Evolutionary conservation across 1,284 basidiomycete genomes (phyloP), one percentile per base, ranked within the genome.

Genomic region (Entoloma clypeatum): DNA sequence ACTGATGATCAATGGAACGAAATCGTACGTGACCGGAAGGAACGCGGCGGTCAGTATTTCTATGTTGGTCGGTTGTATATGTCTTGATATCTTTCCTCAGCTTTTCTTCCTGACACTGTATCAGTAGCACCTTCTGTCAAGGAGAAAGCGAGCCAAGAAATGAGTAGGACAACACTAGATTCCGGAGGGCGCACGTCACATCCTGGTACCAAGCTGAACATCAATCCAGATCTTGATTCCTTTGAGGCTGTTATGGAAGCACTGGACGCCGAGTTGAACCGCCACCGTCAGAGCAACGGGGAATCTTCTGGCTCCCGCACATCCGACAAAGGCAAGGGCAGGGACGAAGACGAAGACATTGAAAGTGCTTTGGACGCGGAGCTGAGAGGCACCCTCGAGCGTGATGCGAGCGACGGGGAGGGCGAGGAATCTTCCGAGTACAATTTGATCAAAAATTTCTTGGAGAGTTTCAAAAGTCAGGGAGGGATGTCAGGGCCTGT

Each of bases 191-290:
- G 50, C 13, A 22, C 42, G 5, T 50, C 63, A 10, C 49, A 44
- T 14, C 54, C 65, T 23, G 67, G 61, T 1, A 61, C 66, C 18
- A 63, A 62, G 24, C 66, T 68, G 6, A 68, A 68, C 36, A 60
- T 64, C 7, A 79, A 92, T 57, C 74, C 79, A 4, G 77, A 82
- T 36, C 70, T 97, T n/a, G 76, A 92, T 58, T 90, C 89, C 0
- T 97, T 97, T 52, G 94, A 98, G 56, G 78, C 84, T 5, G 86
- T 97, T 27, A 97, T 97, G 94, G 77, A 81, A 55, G 91, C 91
- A 2, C 91, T 97, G 86, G 94, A 98, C 53, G 75, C 69, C 13
- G 89, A 94, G 53, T 71, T 96, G 10, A 69, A 69, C 14, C 72
- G 69, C 18, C 58, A 65, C 28, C 68, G 65, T 24, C 44, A 62